Percentiles rank a stretch among this genome's conserved stretches.
phyloP scores from a whole-genome alignment of 78 protist genomes.

The Emiliania huxleyi region DNA sequence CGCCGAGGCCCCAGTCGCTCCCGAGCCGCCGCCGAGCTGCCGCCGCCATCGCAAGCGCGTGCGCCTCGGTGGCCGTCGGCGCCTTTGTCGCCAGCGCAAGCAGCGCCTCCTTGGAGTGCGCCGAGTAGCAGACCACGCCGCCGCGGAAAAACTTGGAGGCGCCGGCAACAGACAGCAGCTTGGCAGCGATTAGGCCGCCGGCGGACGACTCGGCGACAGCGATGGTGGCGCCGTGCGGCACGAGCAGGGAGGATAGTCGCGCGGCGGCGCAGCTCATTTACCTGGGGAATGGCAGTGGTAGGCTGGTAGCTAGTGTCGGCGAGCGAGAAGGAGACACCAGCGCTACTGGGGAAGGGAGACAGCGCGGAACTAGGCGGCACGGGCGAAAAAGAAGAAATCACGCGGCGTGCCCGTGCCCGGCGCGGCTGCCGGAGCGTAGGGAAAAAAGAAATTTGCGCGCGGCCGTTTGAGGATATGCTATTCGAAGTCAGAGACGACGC shows the following conservation, averaged over 20 bases:
- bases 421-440: too few species aligned
- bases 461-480: too few species aligned
- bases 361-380: too few species aligned
- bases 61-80: not conserved
- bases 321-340: too few species aligned
- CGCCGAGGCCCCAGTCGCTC: not conserved
- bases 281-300: too few species aligned
- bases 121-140: not conserved
- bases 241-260: not conserved
- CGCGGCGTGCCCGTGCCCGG: too few species aligned
- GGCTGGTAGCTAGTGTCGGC: too few species aligned
- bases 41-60: not conserved
- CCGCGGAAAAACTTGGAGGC: not conserved
- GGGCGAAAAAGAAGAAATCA: too few species aligned
- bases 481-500: too few species aligned
- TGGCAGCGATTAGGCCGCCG: not conserved
- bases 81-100: not conserved
- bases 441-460: too few species aligned
- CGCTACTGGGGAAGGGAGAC: too few species aligned
- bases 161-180: not conserved
- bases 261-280: not conserved
- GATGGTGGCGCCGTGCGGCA: not conserved
- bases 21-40: not conserved
- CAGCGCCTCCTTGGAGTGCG: not conserved
- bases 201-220: not conserved